Evolutionary conservation across 2,329 filamentous ascomycete genomes (phyloP), one percentile per base, ranked within the genome.

Genomic region (Biscogniauxia mediterranea): DNA sequence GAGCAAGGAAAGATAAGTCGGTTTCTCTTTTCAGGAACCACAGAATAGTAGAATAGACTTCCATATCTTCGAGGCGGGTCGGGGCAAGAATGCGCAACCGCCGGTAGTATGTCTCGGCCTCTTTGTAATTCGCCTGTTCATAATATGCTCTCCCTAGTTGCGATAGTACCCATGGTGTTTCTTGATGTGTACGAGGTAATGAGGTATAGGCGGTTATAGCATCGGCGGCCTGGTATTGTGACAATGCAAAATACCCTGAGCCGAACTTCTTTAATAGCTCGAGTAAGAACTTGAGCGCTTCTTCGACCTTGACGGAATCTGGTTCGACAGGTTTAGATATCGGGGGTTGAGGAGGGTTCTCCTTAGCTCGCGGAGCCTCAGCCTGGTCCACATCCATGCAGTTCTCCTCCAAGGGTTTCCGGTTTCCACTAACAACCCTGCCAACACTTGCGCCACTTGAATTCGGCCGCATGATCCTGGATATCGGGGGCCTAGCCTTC

Each of bases 21-120:
- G 93, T 91, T 72, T 97, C 94, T 65, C 91, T 89, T 76, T 96
- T 97, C 64, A 97, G 80, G 75, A 97, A 93, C 95, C 96, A 99
- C n/a, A 99, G 83, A n/a, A 96, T 89, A 0, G 95, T 99, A 15
- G 94, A 98, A 77, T 97, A 99, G 42, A 98, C 89, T 73, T 99
- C 95, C 93, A 98, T 97, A 71, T 97, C 93, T 72, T 96, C 90
- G 52, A 96, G 82, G 3, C 92, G 87, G 1, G 91, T 91, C 0
- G 94, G 94, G 13, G 91, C 89, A 67, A 95, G 82, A 32, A 89
- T 85, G 56, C 92, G 88, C 66, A 99, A 85, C 59, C 88, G 87
- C 61, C 87, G 83, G 75, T 97, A 99, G 70, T 89, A 90, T 66
- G 90, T 92, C 73, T 97, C 94, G 2, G 95, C 92, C 65, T 97